Conservation (phyloP, 768 basidiomycete genomes). For the Kwoniella mangroviensis region DNA sequence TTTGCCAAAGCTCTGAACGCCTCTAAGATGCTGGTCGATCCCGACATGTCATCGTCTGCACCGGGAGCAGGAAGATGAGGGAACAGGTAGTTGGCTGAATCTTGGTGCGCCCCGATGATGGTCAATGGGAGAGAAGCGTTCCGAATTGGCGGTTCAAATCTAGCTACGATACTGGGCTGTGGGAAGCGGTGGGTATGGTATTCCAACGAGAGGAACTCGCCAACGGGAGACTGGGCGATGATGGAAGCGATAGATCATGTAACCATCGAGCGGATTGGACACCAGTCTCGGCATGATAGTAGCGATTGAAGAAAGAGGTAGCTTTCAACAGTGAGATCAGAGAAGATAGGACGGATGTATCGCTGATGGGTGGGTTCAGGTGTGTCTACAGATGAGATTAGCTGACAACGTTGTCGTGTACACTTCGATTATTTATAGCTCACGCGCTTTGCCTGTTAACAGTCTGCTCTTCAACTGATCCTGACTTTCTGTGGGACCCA, state of each 20-base stretch:
- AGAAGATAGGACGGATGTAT: slow-evolving; percentile 28
- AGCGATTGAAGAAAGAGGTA: slow-evolving; percentile 39
- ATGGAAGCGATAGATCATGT: slow-evolving; percentile 34
- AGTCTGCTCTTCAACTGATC: slow-evolving; percentile 1
- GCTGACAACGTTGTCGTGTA: neutral
- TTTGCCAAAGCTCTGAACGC: slow-evolving; percentile 52
- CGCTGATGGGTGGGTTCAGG: slow-evolving; percentile 34
- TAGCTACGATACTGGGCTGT: slow-evolving; percentile 56
- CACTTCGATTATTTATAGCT: neutral
- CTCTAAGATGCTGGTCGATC: slow-evolving; percentile 53
- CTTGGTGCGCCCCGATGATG: slow-evolving; percentile 57
- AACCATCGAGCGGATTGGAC: slow-evolving; percentile 32
- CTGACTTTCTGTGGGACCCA: slow-evolving; percentile 38
- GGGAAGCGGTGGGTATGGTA: slow-evolving; percentile 47
- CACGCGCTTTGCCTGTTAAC: slow-evolving; percentile 17
- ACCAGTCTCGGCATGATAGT: slow-evolving; percentile 33
- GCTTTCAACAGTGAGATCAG: slow-evolving; percentile 28
- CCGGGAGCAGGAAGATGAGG: slow-evolving; percentile 59
- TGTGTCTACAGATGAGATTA: slow-evolving; percentile 17
- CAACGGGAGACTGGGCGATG: slow-evolving; percentile 32
- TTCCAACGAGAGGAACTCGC: slow-evolving; percentile 35
- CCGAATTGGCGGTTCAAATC: slow-evolving; percentile 43
- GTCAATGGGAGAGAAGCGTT: slow-evolving; percentile 39
- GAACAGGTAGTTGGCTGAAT: slow-evolving; percentile 56
- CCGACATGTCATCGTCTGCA: slow-evolving; percentile 59